Conservation (phyloP, 306 rosid genomes). For the Cucurbita moschata region DNA sequence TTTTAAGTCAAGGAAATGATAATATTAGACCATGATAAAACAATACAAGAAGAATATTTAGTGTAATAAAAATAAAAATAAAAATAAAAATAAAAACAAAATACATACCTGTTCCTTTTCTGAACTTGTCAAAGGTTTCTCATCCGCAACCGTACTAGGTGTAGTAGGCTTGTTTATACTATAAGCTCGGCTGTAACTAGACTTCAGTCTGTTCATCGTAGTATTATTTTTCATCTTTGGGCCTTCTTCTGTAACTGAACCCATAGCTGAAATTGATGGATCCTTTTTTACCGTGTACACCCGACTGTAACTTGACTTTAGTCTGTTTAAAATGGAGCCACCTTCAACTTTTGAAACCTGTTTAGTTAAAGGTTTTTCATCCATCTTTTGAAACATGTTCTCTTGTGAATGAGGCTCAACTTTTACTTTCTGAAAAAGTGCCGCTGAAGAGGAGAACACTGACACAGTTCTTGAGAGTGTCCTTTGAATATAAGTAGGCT, state of each 20-base stretch:
- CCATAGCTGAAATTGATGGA: slow-evolving; percentile 1
- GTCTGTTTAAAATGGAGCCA: slow-evolving; percentile 36
- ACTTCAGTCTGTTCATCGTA: slow-evolving; percentile 41
- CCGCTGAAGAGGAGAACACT: slow-evolving; percentile 88
- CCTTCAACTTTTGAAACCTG: slow-evolving; percentile 20
- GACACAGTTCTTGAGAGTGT: slow-evolving; percentile 81
- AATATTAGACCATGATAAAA: background rate
- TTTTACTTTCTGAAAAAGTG: slow-evolving; percentile 63
- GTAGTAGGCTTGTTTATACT: slow-evolving; percentile 18
- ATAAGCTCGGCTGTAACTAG: slow-evolving; percentile 36
- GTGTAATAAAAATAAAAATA: background rate
- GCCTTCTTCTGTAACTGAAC: slow-evolving; percentile 11
- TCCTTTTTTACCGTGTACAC: slow-evolving; percentile 23
- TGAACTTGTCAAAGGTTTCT: slow-evolving; percentile 6
- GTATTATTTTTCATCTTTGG: slow-evolving; percentile 17
- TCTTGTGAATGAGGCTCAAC: slow-evolving; percentile 1
- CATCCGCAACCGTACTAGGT: slow-evolving; percentile 3
- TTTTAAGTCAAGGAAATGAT: background rate
- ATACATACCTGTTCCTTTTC: slow-evolving; percentile 16
- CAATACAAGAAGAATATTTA: background rate
- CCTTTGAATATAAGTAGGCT: slow-evolving; percentile 39
- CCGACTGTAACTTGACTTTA: slow-evolving; percentile 49
- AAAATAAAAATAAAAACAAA: background rate
- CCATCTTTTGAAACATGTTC: background rate
- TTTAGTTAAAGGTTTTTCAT: background rate